These are phyloP conservation scores for Cercophora samala DNA, from an alignment of 495 filamentous ascomycete species.

Conservation along the genomic window DNA sequence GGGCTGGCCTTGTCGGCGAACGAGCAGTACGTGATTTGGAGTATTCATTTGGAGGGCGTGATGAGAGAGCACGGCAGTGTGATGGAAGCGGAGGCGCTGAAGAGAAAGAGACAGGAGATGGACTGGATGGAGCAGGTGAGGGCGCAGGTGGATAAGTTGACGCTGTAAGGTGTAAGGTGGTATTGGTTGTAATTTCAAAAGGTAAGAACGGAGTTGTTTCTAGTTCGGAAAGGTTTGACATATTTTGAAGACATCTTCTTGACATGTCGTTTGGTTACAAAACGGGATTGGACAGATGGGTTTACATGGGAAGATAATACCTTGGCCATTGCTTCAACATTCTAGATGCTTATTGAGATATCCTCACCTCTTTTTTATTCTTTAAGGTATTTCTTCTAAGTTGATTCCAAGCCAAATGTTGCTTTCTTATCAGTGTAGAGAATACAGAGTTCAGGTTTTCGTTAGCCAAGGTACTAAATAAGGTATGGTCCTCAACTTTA, in stretches of 20 bases:
- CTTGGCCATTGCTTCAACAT: background rate
- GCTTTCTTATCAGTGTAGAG: no score
- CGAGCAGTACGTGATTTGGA: constrained; percentile 33
- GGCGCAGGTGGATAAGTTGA: constrained; percentile 26
- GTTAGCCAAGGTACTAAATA: no score
- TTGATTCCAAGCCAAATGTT: no score
- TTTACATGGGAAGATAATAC: background rate
- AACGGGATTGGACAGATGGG: background rate
- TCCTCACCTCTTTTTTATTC: background rate
- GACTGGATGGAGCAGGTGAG: constrained; percentile 27
- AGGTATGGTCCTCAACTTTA: no score
- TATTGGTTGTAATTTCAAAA: background rate
- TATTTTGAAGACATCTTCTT: background rate
- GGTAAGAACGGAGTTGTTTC: background rate
- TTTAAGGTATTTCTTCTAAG: no score
- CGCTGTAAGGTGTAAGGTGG: constrained; percentile 1
- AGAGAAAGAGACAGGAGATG: constrained; percentile 18
- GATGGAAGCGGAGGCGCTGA: constrained; percentile 27
- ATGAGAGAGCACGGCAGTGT: constrained; percentile 26
- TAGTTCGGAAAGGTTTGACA: background rate
- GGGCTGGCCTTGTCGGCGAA: constrained; percentile 24
- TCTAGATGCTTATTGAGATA: background rate
- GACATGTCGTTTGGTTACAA: background rate
- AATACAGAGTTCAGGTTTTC: no score
- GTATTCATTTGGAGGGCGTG: constrained; percentile 29